Percentiles rank a stretch among this genome's conserved stretches.
These are phyloP conservation scores for Vaccinium vitisidaea DNA, from an alignment of 148 eudicot species.

Conservation along the genomic window DNA sequence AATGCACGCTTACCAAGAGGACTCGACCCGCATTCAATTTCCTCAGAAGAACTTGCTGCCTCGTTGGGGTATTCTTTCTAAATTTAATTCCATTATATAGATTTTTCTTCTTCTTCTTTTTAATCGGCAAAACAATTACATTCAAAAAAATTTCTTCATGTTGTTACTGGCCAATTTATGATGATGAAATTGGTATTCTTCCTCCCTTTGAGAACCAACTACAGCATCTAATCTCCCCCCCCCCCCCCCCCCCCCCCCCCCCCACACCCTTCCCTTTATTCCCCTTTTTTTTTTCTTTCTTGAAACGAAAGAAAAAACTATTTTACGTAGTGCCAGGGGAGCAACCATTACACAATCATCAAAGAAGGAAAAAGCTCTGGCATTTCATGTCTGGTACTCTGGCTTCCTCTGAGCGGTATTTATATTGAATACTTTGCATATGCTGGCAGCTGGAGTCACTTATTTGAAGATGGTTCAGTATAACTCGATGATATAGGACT, in stretches of 20 bases:
- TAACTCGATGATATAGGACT: neutral
- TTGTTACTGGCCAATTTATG: neutral
- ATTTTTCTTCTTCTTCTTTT: neutral
- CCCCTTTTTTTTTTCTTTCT: neutral
- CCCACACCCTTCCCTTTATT: neutral
- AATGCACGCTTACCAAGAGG: slow-evolving; percentile 93
- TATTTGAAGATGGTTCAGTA: neutral
- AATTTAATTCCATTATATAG: neutral
- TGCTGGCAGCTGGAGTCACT: too few species aligned
- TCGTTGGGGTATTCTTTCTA: slow-evolving; percentile 70
- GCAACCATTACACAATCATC: neutral
- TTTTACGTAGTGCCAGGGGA: neutral
- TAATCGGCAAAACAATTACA: too few species aligned
- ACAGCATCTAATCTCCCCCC: neutral
- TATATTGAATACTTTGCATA: neutral
- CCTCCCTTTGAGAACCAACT: neutral
- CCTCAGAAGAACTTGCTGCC: slow-evolving; percentile 93
- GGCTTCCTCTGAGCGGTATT: neutral
- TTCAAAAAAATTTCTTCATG: neutral
- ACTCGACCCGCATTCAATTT: slow-evolving; percentile 95
- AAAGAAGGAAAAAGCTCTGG: neutral
- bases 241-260: too few species aligned
- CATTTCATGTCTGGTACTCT: neutral
- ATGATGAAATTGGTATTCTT: neutral
- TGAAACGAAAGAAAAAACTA: neutral